A percentile compares a stretch with the other conserved stretches of the same genome.
Conservation (phyloP, 1,139 yeast genomes). For the Pichia sp. region DNA sequence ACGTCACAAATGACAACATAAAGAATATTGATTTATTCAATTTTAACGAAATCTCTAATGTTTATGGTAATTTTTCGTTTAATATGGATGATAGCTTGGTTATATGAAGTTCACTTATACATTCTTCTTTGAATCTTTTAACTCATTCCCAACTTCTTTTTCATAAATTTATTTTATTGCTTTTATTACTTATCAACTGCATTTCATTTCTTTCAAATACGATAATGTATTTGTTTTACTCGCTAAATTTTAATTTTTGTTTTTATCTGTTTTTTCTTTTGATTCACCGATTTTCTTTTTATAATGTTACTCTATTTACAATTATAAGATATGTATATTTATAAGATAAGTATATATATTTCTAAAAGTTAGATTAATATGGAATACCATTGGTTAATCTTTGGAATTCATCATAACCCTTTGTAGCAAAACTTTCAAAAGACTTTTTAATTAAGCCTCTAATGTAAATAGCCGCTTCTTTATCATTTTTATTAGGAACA, state of each 20-base stretch:
- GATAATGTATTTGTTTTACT: too few species aligned
- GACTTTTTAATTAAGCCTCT: conserved; percentile 71
- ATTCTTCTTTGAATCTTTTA: not conserved
- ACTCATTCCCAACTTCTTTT: not conserved
- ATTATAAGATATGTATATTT: not conserved
- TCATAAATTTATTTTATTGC: not conserved
- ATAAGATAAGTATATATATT: not conserved
- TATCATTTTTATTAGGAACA: conserved; percentile 73
- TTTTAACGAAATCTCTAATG: conserved; percentile 9
- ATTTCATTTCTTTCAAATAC: too few species aligned
- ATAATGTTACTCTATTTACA: too few species aligned
- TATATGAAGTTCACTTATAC: conserved; percentile 4
- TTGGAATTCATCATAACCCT: conserved; percentile 97
- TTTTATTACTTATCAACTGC: too few species aligned
- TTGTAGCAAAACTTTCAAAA: conserved; percentile 82
- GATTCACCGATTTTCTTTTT: too few species aligned
- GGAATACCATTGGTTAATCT: conserved; percentile 95
- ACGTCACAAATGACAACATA: not conserved
- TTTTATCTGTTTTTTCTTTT: too few species aligned
- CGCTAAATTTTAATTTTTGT: too few species aligned
- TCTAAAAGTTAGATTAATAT: conserved; percentile 41
- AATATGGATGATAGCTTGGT: conserved; percentile 12
- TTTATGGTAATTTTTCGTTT: conserved; percentile 10
- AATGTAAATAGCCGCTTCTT: conserved; percentile 79
- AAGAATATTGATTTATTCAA: conserved; percentile 9